Percentiles rank a stretch among this genome's conserved stretches.
These are phyloP conservation scores for Talaromyces sp. DNA, from an alignment of 2,329 filamentous ascomycete genomes.

Conservation along the genomic window DNA sequence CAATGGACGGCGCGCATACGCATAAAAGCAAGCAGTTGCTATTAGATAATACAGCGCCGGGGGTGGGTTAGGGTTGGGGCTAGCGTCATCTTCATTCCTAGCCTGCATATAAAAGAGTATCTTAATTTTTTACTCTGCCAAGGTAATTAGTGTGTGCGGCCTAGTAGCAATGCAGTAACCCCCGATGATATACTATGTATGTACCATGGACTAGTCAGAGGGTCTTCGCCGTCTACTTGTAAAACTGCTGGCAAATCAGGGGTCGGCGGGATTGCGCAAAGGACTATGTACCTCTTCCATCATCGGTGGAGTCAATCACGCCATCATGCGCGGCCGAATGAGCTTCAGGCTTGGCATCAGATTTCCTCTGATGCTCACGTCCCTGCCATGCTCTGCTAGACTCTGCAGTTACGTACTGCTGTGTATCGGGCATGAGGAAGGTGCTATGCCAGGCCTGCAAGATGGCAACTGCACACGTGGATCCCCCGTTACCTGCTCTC, in stretches of 20 bases:
- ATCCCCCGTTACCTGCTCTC: not conserved
- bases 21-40: not conserved
- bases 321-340: constrained; percentile 9
- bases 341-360: constrained; percentile 10
- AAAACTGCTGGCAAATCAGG: not conserved
- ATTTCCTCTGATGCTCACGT: not conserved
- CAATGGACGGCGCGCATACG: not conserved
- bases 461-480: constrained; percentile 1
- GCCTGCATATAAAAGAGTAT: not conserved
- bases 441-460: not conserved
- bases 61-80: not conserved
- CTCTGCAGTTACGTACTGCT: not conserved
- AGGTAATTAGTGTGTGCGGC: not conserved
- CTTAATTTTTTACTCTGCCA: too few species aligned
- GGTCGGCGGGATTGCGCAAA: not conserved
- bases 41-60: not conserved
- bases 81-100: not conserved
- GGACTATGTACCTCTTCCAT: constrained; percentile 9
- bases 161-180: not conserved
- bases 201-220: not conserved
- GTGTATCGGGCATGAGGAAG: not conserved
- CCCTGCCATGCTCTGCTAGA: not conserved
- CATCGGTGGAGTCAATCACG: constrained; percentile 19
- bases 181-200: not conserved
- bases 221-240: not conserved